Evolutionary conservation across 129 eudicot genomes (phyloP).

Genomic region (Silybum marianum): DNA sequence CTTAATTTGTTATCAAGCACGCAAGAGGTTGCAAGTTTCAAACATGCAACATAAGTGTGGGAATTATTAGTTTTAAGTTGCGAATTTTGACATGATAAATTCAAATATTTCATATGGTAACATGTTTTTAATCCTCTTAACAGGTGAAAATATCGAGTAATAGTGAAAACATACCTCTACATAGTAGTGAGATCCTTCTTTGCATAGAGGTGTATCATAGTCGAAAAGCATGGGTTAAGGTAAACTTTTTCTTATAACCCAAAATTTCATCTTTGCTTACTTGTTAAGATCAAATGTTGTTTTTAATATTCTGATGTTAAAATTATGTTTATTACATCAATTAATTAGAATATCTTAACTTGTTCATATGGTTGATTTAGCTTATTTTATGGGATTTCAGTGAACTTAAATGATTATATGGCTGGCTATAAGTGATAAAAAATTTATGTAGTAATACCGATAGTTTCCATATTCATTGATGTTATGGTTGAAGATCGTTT

Average conservation of each 20-base stretch:
- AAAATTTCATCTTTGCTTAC: neutral
- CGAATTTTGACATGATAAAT: neutral
- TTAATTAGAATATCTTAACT: no score
- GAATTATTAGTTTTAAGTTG: neutral
- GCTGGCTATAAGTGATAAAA: no score
- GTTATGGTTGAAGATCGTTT: no score
- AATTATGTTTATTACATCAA: neutral
- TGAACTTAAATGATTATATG: no score
- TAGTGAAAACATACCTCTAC: slow-evolving; percentile 51
- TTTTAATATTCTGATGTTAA: neutral
- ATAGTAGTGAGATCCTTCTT: slow-evolving; percentile 60
- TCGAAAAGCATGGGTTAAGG: slow-evolving; percentile 49
- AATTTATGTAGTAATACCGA: no score
- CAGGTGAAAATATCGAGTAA: slow-evolving; percentile 51
- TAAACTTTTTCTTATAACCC: slow-evolving; percentile 12
- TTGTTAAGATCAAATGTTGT: neutral
- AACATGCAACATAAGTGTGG: neutral
- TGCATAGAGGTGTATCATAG: slow-evolving; percentile 74
- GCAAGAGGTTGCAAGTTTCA: neutral
- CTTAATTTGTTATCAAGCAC: neutral
- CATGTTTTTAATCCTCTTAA: slow-evolving; percentile 27
- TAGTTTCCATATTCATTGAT: no score
- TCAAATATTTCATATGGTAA: neutral
- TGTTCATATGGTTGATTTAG: no score
- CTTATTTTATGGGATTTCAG: no score